Evolutionary conservation across 352 stramenopile species (phyloP).

Genomic region (Globisporangium irregulare): DNA sequence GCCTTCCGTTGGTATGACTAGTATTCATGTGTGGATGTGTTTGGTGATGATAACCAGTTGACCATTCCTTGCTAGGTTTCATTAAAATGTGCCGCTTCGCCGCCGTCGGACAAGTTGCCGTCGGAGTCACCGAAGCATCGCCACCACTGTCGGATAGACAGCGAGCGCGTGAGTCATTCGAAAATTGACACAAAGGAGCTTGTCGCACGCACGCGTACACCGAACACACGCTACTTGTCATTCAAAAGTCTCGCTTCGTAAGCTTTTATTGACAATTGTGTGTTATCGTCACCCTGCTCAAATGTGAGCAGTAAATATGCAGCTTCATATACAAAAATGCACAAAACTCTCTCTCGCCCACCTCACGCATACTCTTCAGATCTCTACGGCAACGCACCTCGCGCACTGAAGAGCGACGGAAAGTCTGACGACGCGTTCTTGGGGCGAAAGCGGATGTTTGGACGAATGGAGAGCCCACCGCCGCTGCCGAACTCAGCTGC

Average conservation of each 20-base stretch:
- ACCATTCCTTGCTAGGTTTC: not conserved
- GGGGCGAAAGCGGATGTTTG: slow-evolving; percentile 67
- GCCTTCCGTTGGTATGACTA: not conserved
- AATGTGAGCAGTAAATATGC: not conserved
- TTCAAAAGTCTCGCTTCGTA: not conserved
- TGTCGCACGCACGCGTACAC: not conserved
- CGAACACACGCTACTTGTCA: not conserved
- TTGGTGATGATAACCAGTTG: not conserved
- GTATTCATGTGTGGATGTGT: not conserved
- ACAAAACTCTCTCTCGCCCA: not conserved
- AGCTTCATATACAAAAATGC: not conserved
- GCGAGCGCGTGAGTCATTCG: not conserved
- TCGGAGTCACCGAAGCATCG: not conserved
- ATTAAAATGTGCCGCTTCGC: not conserved
- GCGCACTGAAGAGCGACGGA: slow-evolving; percentile 37
- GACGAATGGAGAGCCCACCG: slow-evolving; percentile 47
- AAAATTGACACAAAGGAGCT: not conserved
- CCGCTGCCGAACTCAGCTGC: not conserved
- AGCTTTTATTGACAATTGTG: not conserved
- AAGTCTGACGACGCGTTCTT: slow-evolving; percentile 39
- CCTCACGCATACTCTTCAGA: not conserved
- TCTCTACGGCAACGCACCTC: slow-evolving; percentile 11
- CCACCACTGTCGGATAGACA: not conserved
- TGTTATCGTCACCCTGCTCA: not conserved
- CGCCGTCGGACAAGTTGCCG: not conserved